Percentiles rank a stretch among this genome's conserved stretches.
These are phyloP conservation scores for Helichrysum umbraculigerum DNA, from an alignment of 129 eudicot genomes.

Conservation along the genomic window DNA sequence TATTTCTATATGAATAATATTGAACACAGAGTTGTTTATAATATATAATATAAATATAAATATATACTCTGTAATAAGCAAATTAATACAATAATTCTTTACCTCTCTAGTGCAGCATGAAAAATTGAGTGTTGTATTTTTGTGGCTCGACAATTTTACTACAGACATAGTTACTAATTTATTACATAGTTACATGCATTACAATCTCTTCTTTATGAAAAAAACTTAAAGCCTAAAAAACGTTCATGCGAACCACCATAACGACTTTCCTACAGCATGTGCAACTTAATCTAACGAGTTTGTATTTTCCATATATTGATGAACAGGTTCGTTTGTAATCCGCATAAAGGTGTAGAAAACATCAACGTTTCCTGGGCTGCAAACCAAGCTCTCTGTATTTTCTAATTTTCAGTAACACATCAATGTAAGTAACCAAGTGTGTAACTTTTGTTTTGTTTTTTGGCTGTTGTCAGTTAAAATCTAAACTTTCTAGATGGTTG, in stretches of 20 bases:
- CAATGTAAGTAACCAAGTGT: slow-evolving; percentile 35
- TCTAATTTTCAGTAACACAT: neutral
- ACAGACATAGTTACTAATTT: neutral
- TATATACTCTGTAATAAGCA: too few species aligned
- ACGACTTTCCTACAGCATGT: neutral
- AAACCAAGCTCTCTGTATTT: slow-evolving; percentile 1
- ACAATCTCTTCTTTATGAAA: too few species aligned
- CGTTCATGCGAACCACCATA: slow-evolving; percentile 15
- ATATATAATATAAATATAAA: too few species aligned
- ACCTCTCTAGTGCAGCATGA: too few species aligned
- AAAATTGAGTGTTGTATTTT: too few species aligned
- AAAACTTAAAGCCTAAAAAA: neutral
- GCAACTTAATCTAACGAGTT: neutral
- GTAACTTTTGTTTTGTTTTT: slow-evolving; percentile 16
- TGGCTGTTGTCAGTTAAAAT: slow-evolving; percentile 16
- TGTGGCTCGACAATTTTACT: neutral
- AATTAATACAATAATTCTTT: too few species aligned
- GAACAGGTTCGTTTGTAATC: slow-evolving; percentile 66
- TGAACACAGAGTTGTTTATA: too few species aligned
- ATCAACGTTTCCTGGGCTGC: slow-evolving; percentile 10
- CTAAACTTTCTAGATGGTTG: slow-evolving; percentile 16
- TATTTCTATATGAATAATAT: too few species aligned
- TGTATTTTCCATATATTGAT: slow-evolving; percentile 8
- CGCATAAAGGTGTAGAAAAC: slow-evolving; percentile 57
- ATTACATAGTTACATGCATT: too few species aligned